phyloP scores from a whole-genome alignment of 768 basidiomycete genomes.

The Amanita fuliginea region DNA sequence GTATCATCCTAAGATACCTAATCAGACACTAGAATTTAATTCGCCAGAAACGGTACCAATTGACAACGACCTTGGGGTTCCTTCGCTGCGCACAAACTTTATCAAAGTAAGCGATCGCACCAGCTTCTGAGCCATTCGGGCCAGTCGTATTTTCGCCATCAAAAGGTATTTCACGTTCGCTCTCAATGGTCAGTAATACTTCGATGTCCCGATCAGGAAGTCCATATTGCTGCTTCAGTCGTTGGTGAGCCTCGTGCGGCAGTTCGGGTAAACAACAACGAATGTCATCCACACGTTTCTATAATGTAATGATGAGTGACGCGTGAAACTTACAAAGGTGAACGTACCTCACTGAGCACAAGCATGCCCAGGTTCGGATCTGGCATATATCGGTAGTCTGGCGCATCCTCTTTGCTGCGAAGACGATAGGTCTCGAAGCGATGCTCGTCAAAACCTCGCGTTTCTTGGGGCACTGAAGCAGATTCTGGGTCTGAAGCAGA shows the following conservation, averaged over 20 bases:
- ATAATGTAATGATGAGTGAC: background rate
- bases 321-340: background rate
- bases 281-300: slow-evolving; percentile 56
- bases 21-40: slow-evolving; percentile 5
- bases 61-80: slow-evolving; percentile 63
- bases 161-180: slow-evolving; percentile 46
- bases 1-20: slow-evolving; percentile 56
- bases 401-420: slow-evolving; percentile 86
- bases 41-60: slow-evolving; percentile 53
- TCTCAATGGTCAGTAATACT: slow-evolving; percentile 66
- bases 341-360: slow-evolving; percentile 36
- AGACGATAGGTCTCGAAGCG: slow-evolving; percentile 72
- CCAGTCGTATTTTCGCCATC: slow-evolving; percentile 35
- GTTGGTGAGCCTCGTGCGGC: slow-evolving; percentile 47
- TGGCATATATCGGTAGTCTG: slow-evolving; percentile 97
- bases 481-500: slow-evolving; percentile 17
- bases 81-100: slow-evolving; percentile 40
- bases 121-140: slow-evolving; percentile 10
- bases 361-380: slow-evolving; percentile 87
- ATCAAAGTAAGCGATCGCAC: slow-evolving; percentile 78
- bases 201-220: slow-evolving; percentile 59
- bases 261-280: slow-evolving; percentile 58
- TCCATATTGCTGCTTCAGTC: slow-evolving; percentile 38
- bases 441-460: slow-evolving; percentile 81
- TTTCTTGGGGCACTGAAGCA: slow-evolving; percentile 64